Evolutionary conservation across 176 grass and related monocot species (phyloP), one percentile per base, ranked within the genome.

Genomic region (Pharus latifolius): DNA sequence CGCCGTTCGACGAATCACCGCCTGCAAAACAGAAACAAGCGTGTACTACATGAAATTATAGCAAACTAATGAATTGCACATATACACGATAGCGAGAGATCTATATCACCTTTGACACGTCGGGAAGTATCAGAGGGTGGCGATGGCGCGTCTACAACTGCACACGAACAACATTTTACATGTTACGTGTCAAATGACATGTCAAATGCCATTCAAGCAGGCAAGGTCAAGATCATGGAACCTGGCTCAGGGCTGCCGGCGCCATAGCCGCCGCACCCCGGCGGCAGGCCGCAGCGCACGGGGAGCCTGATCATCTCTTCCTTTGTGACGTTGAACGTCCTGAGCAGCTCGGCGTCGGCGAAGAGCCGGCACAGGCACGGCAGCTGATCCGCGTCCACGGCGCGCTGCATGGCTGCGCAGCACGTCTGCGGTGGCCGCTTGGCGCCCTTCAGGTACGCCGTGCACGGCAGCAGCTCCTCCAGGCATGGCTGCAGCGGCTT

Each of bases 291-390:
- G 69, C 82, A 84, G 26, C 75, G 69, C 3, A 34, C 37, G 44
- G 82, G 82, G 20, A 79, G 75, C 68, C 4, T 50, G 35, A 84
- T 72, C 75, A 65, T 73, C 53, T 84, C 67, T 5, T 79, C 68
- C 22, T 8, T 60, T 44, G 61, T 74, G 75, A 84, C 75, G 75
- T 84, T 79, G 82, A 84, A 84, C 19, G 69, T 78, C 60, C 4
- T 26, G 52, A 84, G 82, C 33, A 84, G 56, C 69, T 59, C 82
- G 53, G 75, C 75, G 45, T 79, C 69, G 61, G 75, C 69, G 75
- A 84, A 40, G 19, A 84, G 82, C 34, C 47, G 61, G 82, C 82
- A 84, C 15, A 84, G 28, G 69, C 82, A 84, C 16, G 45, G 34
- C 82, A 84, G 78, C 68, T 84, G n/a, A n/a, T n/a, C 75, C 4